Percentiles rank a stretch among this genome's conserved stretches.
Conservation (phyloP, 75 land plant species). For the Selaginella tamariscina region DNA sequence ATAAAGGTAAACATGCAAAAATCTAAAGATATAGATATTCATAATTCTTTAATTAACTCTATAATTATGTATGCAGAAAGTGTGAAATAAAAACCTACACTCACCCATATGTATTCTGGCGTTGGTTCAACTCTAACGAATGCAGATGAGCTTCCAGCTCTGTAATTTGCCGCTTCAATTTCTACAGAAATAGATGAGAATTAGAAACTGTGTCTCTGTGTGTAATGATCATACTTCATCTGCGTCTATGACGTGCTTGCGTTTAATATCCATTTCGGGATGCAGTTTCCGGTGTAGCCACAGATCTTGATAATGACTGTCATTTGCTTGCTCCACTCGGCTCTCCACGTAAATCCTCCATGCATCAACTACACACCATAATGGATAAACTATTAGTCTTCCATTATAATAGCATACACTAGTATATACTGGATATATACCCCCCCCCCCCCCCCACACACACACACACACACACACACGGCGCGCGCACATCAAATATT, state of each 20-base stretch:
- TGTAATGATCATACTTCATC: constrained; percentile 43
- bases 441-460: no score
- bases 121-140: constrained; percentile 39
- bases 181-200: constrained; percentile 24
- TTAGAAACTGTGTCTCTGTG: no score
- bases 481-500: not conserved
- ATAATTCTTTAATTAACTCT: no score
- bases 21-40: no score
- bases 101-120: not conserved
- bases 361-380: constrained; percentile 43
- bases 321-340: constrained; percentile 60
- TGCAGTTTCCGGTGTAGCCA: constrained; percentile 65
- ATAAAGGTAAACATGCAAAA: no score
- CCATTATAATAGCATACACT: not conserved
- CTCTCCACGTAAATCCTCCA: constrained; percentile 70
- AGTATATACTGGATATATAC: not conserved
- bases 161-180: constrained; percentile 56
- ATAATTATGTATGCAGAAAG: constrained; percentile 7
- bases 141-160: constrained; percentile 79
- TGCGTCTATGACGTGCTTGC: constrained; percentile 31
- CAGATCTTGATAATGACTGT: constrained; percentile 62
- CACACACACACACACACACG: not conserved
- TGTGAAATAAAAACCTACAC: not conserved
- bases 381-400: constrained; percentile 15
- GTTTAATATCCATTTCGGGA: constrained; percentile 65